Evolutionary conservation across 345 rosid species (phyloP).

Genomic region (Gossypium mustelinum): DNA sequence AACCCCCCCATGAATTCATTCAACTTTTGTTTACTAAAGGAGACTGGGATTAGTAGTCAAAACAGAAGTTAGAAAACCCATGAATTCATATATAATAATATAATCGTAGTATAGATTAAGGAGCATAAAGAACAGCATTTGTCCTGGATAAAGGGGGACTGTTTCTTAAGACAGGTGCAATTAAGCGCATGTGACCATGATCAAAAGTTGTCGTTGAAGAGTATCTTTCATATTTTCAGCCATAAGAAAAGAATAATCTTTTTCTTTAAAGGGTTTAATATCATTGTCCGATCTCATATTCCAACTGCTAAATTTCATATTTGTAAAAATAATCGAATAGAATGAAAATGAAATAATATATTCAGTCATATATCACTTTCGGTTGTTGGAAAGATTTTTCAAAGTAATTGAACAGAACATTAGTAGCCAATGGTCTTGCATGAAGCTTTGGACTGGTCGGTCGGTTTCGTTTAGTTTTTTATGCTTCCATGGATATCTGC

Average conservation of each 20-base stretch:
- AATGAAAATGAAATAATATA: background rate
- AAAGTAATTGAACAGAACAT: constrained; percentile 15
- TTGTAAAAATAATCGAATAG: no score
- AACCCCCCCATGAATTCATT: constrained; percentile 28
- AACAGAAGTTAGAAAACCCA: constrained; percentile 34
- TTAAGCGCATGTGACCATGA: constrained; percentile 24
- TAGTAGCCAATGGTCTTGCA: constrained; percentile 22
- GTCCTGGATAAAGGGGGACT: constrained; percentile 30
- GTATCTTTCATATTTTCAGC: background rate
- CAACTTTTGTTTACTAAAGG: constrained; percentile 11
- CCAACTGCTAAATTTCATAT: no score
- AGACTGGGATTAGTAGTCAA: constrained; percentile 11
- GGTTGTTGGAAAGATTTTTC: constrained; percentile 16
- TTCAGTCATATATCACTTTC: constrained; percentile 16
- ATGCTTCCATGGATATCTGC: constrained; percentile 8
- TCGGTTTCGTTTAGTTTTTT: constrained; percentile 21
- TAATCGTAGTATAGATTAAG: constrained; percentile 10
- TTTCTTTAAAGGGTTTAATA: background rate
- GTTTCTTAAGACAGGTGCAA: constrained; percentile 37
- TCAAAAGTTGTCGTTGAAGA: constrained; percentile 11
- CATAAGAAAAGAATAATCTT: background rate
- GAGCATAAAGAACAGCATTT: constrained; percentile 21
- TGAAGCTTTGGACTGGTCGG: constrained; percentile 17
- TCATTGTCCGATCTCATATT: no score
- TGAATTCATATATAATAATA: background rate